Evolutionary conservation across 345 rosid genomes (phyloP).

Genomic region (Odontarrhena argentea): DNA sequence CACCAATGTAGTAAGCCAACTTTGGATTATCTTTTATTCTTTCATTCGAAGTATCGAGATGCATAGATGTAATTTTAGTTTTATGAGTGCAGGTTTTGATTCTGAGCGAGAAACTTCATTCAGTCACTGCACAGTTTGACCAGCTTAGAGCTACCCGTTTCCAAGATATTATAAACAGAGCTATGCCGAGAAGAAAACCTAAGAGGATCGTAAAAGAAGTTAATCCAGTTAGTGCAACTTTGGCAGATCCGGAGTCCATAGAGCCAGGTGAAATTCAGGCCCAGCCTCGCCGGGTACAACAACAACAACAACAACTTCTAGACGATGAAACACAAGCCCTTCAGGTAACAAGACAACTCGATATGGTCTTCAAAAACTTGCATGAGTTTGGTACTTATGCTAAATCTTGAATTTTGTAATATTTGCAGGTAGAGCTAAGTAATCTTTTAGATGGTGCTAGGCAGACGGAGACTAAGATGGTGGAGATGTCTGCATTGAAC

Average conservation of each 20-base stretch:
- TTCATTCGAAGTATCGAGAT: not conserved
- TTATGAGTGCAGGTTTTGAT: constrained; percentile 49
- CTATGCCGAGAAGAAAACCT: constrained; percentile 75
- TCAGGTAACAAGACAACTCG: constrained; percentile 57
- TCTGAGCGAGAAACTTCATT: constrained; percentile 89
- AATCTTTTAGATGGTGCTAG: constrained; percentile 83
- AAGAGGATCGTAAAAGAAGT: constrained; percentile 48
- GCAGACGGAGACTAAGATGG: constrained; percentile 94
- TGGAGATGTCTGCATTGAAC: constrained; percentile 96
- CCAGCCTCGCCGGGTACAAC: constrained; percentile 56
- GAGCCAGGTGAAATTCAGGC: constrained; percentile 54
- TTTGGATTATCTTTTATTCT: not conserved
- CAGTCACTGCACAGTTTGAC: constrained; percentile 78
- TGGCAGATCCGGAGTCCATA: constrained; percentile 43
- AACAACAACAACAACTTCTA: constrained; percentile 62
- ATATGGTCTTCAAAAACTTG: constrained; percentile 19
- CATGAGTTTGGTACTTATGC: constrained; percentile 5
- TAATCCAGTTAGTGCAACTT: constrained; percentile 44
- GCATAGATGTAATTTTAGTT: constrained; percentile 15
- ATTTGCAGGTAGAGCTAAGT: constrained; percentile 78
- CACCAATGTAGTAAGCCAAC: constrained; percentile 27
- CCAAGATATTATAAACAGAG: constrained; percentile 82
- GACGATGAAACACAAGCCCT: constrained; percentile 93
- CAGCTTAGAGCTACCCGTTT: constrained; percentile 85
- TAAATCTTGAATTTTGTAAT: constrained; percentile 23